Evolutionary conservation across 2,329 filamentous ascomycete species (phyloP).

Genomic region (Gnomoniopsis smithogilvyi): DNA sequence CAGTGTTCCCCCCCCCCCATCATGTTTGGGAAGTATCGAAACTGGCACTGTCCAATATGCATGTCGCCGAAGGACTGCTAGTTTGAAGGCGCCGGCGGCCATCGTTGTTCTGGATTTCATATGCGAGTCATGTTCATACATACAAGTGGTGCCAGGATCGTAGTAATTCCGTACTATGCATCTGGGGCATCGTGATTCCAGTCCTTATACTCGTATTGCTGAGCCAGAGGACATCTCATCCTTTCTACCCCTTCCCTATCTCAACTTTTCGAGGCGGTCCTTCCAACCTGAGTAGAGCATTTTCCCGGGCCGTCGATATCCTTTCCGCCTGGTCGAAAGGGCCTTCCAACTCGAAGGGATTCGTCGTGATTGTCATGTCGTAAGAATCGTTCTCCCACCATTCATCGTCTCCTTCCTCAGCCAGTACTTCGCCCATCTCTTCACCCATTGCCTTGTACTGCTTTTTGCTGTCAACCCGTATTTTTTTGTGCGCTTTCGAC

Average conservation of each 20-base stretch:
- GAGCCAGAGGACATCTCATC: too few relatives aligned
- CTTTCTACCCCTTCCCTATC: neutral
- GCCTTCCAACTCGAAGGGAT: neutral
- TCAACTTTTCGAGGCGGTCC: neutral
- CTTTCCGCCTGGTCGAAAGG: neutral
- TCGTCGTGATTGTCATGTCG: neutral
- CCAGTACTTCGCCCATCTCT: too few relatives aligned
- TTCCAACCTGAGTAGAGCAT: neutral
- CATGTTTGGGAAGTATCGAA: too few relatives aligned
- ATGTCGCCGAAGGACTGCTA: too few relatives aligned
- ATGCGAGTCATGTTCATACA: too few relatives aligned
- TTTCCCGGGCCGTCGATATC: neutral
- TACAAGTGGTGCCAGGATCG: too few relatives aligned
- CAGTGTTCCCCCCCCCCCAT: too few relatives aligned
- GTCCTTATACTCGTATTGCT: neutral
- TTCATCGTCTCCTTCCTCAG: neutral
- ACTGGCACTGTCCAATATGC: too few relatives aligned
- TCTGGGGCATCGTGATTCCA: neutral
- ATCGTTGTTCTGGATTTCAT: too few relatives aligned
- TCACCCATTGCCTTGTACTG: constrained; percentile 8
- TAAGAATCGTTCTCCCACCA: neutral
- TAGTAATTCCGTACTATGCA: neutral
- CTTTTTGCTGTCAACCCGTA: neutral
- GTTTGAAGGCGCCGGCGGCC: too few relatives aligned
- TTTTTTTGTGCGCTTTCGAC: neutral